Percentiles rank a stretch among this genome's conserved stretches.
Conservation (phyloP, 495 filamentous ascomycete genomes). For the Aspergillus sclerotiicarbonarius region DNA sequence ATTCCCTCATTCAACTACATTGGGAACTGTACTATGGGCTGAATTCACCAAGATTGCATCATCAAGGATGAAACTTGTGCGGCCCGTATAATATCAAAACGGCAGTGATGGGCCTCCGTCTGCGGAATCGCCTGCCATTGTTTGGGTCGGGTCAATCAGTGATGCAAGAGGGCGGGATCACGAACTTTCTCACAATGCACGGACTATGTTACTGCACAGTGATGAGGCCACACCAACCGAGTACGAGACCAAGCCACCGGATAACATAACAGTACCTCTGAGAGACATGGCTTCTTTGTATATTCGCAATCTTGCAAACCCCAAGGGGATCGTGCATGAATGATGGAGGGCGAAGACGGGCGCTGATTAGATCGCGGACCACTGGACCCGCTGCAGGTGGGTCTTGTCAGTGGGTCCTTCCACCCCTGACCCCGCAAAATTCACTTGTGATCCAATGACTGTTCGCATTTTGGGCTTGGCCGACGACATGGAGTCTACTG, state of each 20-base stretch:
- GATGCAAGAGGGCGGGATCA: constrained; percentile 26
- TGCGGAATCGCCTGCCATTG: background rate
- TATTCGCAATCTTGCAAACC: too few relatives aligned
- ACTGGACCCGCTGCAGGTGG: background rate
- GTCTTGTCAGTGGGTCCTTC: background rate
- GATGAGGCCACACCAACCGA: constrained; percentile 13
- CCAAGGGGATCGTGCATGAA: too few relatives aligned
- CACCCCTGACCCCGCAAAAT: background rate
- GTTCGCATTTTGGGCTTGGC: constrained; percentile 47
- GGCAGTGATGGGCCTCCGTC: background rate
- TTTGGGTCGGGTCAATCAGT: background rate
- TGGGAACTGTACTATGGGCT: background rate
- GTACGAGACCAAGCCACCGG: background rate
- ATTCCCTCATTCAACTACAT: background rate
- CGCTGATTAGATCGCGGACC: background rate
- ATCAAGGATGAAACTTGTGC: background rate
- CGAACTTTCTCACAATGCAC: constrained; percentile 18
- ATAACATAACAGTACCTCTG: too few relatives aligned
- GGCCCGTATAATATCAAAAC: background rate
- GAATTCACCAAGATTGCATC: background rate
- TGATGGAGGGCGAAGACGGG: background rate
- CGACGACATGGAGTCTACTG: constrained; percentile 41
- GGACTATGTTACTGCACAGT: background rate
- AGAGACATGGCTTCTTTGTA: too few relatives aligned
- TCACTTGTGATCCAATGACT: constrained; percentile 44